Evolutionary conservation across 2,329 filamentous ascomycete genomes (phyloP), one percentile per base, ranked within the genome.

Genomic region (Hymenoscyphus scutula): DNA sequence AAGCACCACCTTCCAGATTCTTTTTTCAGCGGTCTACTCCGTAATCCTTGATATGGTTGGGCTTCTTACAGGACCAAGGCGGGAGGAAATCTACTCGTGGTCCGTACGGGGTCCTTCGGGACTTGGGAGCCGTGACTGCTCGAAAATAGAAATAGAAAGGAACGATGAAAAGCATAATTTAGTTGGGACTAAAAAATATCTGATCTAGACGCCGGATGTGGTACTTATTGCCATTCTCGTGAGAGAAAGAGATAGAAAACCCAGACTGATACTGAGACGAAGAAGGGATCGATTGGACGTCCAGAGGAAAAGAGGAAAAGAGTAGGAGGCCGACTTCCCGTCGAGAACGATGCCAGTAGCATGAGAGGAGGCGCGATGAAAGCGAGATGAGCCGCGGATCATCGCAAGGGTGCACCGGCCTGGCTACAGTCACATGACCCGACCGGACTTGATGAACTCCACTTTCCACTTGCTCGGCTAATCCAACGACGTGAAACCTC

Each of bases 1-100:
- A 51, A 25, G 45, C 19, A 51, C 45, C 45, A 51, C 45, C 45
- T 51, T 51, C 45, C 13, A 51, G 45, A 51, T 51, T 51, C n/a
- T 25, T 25, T 11, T 25, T 48, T 23, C 41, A 48, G 41, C 45
- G 11, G 25, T 19, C 45, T 23, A 51, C 25, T 51, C 45, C 19
- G 25, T 23, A 51, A 51, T 51, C 45, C 19, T 51, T 51, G n/a
- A 51, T 13, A 23, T 13, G 19, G 45, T 48, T 10, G 19, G 25
- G 45, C 19, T 25, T 23, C 45, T 51, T 51, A 10, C 45, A 25
- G 23, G 8, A 13, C 19, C 45, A 19, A 19, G 41, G 11, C 41
- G 41, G 10, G 19, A 23, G 41, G 41, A 23, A 23, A 48, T 23
- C 5, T 11, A n/a, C 38, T 41, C n/a, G 38, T 15, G 17, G 11